A percentile compares a stretch with the other conserved stretches of the same genome.
Evolutionary conservation across 352 stramenopile species (phyloP).

Genomic region (Phytophthora citrophthora): DNA sequence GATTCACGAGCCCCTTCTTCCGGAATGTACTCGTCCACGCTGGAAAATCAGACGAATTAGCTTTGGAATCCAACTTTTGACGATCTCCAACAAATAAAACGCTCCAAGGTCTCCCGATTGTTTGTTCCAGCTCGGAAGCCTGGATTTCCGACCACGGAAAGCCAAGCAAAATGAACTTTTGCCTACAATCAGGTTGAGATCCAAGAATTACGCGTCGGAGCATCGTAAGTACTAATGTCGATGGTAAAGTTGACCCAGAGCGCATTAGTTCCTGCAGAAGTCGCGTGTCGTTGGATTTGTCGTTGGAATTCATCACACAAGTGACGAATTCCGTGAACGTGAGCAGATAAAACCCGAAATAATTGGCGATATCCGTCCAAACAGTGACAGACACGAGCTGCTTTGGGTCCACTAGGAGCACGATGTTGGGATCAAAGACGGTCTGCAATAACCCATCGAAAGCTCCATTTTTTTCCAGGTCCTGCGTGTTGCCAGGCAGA

Average conservation of each 20-base stretch:
- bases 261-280: slow-evolving; percentile 30
- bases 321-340: slow-evolving; percentile 35
- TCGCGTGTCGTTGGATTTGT: slow-evolving; percentile 26
- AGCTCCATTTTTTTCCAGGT: background rate
- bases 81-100: slow-evolving; percentile 14
- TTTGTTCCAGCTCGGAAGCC: slow-evolving; percentile 35
- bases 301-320: slow-evolving; percentile 25
- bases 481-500: slow-evolving; percentile 6
- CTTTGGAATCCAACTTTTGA: slow-evolving; percentile 5
- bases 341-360: slow-evolving; percentile 36
- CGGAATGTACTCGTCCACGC: slow-evolving; percentile 14
- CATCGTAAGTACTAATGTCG: slow-evolving; percentile 31
- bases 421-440: slow-evolving; percentile 44
- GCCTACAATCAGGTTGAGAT: slow-evolving; percentile 6
- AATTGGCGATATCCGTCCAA: slow-evolving; percentile 15
- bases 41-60: slow-evolving; percentile 17
- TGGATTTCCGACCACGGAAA: slow-evolving; percentile 47
- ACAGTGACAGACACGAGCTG: slow-evolving; percentile 3
- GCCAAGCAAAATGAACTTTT: slow-evolving; percentile 52
- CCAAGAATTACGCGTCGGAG: slow-evolving; percentile 34
- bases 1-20: slow-evolving; percentile 30
- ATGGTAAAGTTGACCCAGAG: slow-evolving; percentile 34
- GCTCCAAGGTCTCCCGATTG: slow-evolving; percentile 29
- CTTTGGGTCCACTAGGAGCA: slow-evolving; percentile 35
- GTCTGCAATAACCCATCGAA: slow-evolving; percentile 31